Evolutionary conservation across 2,329 filamentous ascomycete species (phyloP).

Genomic region (Fusarium ambrosium): DNA sequence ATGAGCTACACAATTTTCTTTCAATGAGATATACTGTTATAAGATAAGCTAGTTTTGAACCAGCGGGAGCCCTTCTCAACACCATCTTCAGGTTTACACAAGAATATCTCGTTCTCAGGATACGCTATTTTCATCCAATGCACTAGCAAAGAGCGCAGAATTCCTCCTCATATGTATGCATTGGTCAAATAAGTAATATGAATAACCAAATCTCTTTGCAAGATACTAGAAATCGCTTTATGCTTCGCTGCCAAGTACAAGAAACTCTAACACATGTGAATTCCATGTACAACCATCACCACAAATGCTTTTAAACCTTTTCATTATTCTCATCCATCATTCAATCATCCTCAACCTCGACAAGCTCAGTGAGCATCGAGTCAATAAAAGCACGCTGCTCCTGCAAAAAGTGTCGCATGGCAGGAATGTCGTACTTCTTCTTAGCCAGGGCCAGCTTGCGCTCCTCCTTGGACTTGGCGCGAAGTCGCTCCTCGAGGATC

Average conservation of each 20-base stretch:
- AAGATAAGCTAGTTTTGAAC: not conserved
- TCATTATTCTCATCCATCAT: not conserved
- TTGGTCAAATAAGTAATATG: not conserved
- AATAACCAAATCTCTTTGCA: not conserved
- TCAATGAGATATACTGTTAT: not conserved
- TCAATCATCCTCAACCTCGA: slow-evolving; percentile 14
- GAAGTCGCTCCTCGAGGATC: slow-evolving; percentile 13
- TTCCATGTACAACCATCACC: not conserved
- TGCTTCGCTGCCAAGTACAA: not conserved
- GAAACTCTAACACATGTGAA: not conserved
- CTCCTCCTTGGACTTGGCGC: slow-evolving; percentile 2
- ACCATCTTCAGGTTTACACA: not conserved
- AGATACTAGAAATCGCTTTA: not conserved
- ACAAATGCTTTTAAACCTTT: not conserved
- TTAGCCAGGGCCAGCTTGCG: slow-evolving; percentile 6
- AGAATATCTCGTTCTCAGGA: not conserved
- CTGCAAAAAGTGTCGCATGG: not conserved
- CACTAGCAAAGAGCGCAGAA: not conserved
- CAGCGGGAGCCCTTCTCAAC: not conserved
- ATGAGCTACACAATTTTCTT: not conserved
- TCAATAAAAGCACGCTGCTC: slow-evolving; percentile 11
- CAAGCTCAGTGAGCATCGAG: slow-evolving; percentile 7
- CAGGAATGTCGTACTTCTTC: slow-evolving; percentile 14
- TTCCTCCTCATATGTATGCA: not conserved
- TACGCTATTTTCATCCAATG: not conserved